Evolutionary conservation across 805 yeast species (phyloP), one percentile per base, ranked within the genome.

Genomic region (Myxozyma udenii): DNA sequence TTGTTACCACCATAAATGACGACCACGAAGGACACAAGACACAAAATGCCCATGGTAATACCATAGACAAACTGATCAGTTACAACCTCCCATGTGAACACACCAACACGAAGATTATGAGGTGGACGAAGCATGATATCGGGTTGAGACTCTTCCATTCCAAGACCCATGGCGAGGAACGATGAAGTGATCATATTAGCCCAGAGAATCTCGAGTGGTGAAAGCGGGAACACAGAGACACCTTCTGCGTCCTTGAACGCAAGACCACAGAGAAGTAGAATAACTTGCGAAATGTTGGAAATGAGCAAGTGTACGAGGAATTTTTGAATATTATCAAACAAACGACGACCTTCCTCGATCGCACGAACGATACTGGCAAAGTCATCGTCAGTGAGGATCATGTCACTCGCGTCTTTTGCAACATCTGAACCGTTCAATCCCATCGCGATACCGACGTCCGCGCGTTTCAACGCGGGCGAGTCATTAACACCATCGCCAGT

Each of bases 361-460:
- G 88, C 91, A 66, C 83, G 82, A 50, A 84, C 74, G 65, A 85
- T 85, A 22, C 89, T 83, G 3, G 90, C 87, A 68, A 85, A 85
- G 66, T 85, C 85, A 71, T 85, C 83, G 66, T 85, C 90, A 23
- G 84, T 76, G 44, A 85, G 74, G n/a, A 85, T 85, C 68, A 85
- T 84, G 67, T 85, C 91, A 46, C 85, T 75, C 4, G 89, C 87
- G 66, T 85, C 89, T 66, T 85, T 85, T 12, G 91, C 91, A 41
- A 85, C 91, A 70, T 85, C 91, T 11, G 87, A 81, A 4, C 91
- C 91, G 55, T 83, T 78, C 69, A 80, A 73, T 42, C 91, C 91
- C 91, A 85, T 85, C 9, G 91, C 88, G 66, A 85, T 84, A 60
- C 91, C 91, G 50, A 85, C 87, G 68, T 85, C 89, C 3, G 91